Conservation (phyloP, 371 early-diverging fungal species). For the Saksenaea oblongispora region DNA sequence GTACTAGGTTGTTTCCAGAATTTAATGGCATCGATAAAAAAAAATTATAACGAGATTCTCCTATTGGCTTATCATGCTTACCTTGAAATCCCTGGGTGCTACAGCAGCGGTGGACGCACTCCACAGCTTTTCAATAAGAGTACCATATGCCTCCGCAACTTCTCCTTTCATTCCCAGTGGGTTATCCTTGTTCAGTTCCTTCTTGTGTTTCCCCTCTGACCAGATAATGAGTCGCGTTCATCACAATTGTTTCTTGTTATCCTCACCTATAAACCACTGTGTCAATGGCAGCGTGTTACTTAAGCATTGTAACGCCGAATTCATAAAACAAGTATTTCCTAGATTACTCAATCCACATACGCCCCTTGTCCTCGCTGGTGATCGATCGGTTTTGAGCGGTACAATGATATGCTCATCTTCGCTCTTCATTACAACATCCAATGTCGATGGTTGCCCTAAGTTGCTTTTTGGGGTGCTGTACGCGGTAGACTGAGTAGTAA, state of each 20-base stretch:
- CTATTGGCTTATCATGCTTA: constrained; percentile 3
- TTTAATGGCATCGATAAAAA: neutral
- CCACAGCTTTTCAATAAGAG: constrained; percentile 64
- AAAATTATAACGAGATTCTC: neutral
- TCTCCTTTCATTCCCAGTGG: constrained; percentile 62
- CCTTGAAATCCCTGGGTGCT: constrained; percentile 75
- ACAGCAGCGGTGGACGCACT: constrained; percentile 35
- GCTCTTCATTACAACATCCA: neutral
- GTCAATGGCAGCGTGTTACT: constrained; percentile 68
- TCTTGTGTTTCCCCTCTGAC: constrained; percentile 36
- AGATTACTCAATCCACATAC: constrained; percentile 74
- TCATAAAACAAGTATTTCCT: constrained; percentile 93
- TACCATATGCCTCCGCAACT: constrained; percentile 67
- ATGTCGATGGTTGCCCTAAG: neutral
- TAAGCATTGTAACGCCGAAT: constrained; percentile 81
- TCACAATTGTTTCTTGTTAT: neutral
- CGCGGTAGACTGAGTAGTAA: neutral
- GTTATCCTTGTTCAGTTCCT: constrained; percentile 55
- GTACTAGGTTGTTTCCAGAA: neutral
- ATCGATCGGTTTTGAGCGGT: neutral
- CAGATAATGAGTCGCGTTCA: neutral
- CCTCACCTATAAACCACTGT: constrained; percentile 52
- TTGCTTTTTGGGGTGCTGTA: neutral
- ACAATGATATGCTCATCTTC: neutral
- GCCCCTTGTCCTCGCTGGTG: constrained; percentile 28